phyloP scores from a whole-genome alignment of 2,329 filamentous ascomycete species.

The Rhynchosporium secalis region DNA sequence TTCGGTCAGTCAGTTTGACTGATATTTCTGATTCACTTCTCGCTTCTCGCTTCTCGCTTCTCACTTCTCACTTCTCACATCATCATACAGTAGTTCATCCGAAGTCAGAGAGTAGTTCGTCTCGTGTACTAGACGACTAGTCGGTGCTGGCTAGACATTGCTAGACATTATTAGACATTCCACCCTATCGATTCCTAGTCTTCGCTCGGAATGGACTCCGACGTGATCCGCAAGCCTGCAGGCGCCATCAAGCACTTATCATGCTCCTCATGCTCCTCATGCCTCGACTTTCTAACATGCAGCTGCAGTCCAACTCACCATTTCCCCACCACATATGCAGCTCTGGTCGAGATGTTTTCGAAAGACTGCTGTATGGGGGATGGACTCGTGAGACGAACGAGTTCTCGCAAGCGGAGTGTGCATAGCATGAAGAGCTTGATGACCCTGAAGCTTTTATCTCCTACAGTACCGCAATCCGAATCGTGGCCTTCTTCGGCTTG shows the following conservation, averaged over 20 bases:
- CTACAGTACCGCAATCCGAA: slow-evolving; percentile 17
- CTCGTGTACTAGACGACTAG: neutral
- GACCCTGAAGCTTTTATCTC: slow-evolving; percentile 31
- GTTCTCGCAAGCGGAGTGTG: slow-evolving; percentile 29
- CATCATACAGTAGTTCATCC: neutral
- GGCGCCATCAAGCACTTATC: slow-evolving; percentile 23
- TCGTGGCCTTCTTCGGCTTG: slow-evolving; percentile 17
- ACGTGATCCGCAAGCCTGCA: slow-evolving; percentile 18
- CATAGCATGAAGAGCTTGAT: slow-evolving; percentile 34
- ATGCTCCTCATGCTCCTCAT: slow-evolving; percentile 8
- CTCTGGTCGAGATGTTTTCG: neutral
- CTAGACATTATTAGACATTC: slow-evolving; percentile 22
- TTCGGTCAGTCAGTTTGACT: too few species aligned
- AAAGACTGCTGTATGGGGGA: slow-evolving; percentile 4
- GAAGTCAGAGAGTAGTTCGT: neutral
- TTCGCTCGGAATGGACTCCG: slow-evolving; percentile 6
- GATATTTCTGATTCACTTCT: too few species aligned
- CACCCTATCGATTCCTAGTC: slow-evolving; percentile 9
- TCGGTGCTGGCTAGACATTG: neutral
- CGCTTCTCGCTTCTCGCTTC: too few species aligned
- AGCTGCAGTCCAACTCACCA: neutral
- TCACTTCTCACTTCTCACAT: slow-evolving; percentile 9
- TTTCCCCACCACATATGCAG: slow-evolving; percentile 10
- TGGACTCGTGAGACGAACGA: slow-evolving; percentile 9
- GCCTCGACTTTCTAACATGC: slow-evolving; percentile 12